Base-by-base conservation (phyloP, 2,329 filamentous ascomycete genomes). In the Gremmenia infestans region DNA sequence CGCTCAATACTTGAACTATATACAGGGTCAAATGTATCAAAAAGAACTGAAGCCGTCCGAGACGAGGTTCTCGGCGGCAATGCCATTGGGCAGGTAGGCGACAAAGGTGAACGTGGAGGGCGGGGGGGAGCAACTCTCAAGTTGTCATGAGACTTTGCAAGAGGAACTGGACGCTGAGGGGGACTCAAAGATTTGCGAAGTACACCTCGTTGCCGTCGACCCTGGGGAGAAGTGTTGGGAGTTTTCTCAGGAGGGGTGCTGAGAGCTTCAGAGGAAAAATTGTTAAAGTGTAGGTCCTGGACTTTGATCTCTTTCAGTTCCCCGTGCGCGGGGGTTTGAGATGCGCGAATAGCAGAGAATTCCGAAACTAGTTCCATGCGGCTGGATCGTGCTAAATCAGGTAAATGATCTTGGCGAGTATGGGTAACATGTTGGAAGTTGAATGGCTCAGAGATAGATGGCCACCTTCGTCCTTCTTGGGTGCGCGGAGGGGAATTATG, bases 391-490 rank as follows among this genome's bases (percentile, higher is more conserved):
- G 74, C 71, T 6, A 76, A 58, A 54, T 72, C 72, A 4, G 75
- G 70, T 3, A 78, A 56, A 50, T 78, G 72, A 32, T 83, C 77
- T 48, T 77, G 78, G 12, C 76, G 72, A 12, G 79, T 82, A 66
- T 86, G 82, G 4, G 80, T 78, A 36, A 87, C 75, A 68, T 87
- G 83, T 65, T 86, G 82, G 58, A 87, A 87, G 72, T 86, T 85
- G 70, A 83, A 86, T 2, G 83, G 83, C 1, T 74, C 78, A 0
- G 83, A 87, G 53, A 87, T 87, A 19, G 55, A 43, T 11, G 63
- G 60, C 48, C 60, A 53, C 42, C 52, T 60, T 50, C 37, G 53
- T 12, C 50, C 39, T 22, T 47, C 50, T 32, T 50, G 52, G 22
- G 46, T 42, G n/a, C 50, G 32, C 3, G 48, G 25, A 22, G 47